Evolutionary conservation across 2,329 filamentous ascomycete genomes (phyloP).

Genomic region (Diaporthe nobilis): DNA sequence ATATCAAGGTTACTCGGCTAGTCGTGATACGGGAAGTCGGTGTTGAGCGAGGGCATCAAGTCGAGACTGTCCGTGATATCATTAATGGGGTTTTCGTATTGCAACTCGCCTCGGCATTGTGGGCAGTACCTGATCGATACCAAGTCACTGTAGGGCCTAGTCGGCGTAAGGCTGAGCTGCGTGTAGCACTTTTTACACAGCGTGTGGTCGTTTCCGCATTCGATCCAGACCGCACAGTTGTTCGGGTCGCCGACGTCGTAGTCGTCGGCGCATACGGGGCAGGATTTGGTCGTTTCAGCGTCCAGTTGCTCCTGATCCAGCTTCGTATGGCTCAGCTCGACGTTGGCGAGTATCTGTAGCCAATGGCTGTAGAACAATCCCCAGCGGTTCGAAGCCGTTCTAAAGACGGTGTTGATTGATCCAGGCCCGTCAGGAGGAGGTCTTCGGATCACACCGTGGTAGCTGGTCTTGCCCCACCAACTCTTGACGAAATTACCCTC

Average conservation of each 20-base stretch:
- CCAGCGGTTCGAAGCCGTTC: background rate
- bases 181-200: constrained; percentile 16
- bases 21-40: background rate
- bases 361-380: background rate
- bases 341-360: background rate
- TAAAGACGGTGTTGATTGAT: background rate
- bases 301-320: background rate
- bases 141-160: background rate
- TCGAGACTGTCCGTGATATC: background rate
- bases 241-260: background rate
- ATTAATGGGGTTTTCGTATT: fast-evolving
- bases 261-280: background rate
- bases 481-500: background rate
- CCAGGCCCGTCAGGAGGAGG: background rate
- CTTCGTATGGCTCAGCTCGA: background rate
- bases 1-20: background rate
- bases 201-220: background rate
- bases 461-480: background rate
- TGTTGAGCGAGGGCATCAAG: background rate
- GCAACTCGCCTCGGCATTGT: background rate
- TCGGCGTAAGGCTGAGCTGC: background rate
- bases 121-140: background rate
- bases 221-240: background rate
- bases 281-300: background rate
- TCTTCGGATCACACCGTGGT: background rate